Evolutionary conservation across 768 basidiomycete genomes (phyloP), one percentile per base, ranked within the genome.

Genomic region (Phaeotremella fagi): DNA sequence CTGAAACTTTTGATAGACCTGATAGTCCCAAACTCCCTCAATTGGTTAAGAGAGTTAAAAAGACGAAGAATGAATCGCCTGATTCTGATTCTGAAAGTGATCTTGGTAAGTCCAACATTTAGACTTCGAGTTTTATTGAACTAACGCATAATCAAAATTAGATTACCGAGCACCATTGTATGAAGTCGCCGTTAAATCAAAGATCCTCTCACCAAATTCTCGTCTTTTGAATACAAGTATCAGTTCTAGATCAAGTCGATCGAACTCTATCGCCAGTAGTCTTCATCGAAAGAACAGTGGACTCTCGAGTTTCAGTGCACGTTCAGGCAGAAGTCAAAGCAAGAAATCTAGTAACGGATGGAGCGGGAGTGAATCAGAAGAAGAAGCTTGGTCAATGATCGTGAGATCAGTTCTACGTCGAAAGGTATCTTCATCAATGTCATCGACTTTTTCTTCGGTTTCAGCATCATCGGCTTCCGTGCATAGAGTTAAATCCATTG

Each of bases 321-420:
- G 52, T 24, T 33, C 51, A 25, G 60, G 60, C 2, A 4, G 50
- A 14, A 47, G 48, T 5, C 37, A 51, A 1, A n/a, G n/a, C n/a
- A n/a, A n/a, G n/a, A 57, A 50, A 2, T 43, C 43, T 3, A 49
- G 55, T 1, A 43, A 29, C 18, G 64, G 64, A 0, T 68, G 66
- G 66, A 60, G 58, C 20, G 66, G 66, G 9, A 57, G 51, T 26
- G 66, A 68, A 36, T 62, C 60, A 2, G 66, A 68, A 41, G 66
- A 68, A 36, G 66, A 68, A 33, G 63, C 60, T 24, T 68, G 63
- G 59, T 51, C 50, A 11, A 5, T 37, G 1, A 53, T 54, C 3
- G 47, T 64, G 20, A 33, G 51, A n/a, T n/a, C 23, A 9, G 48
- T 62, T 28, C 26, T 54, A 16, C 44, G 29, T 12, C 45, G 54